Evolutionary conservation across 768 basidiomycete species (phyloP), one percentile per base, ranked within the genome.

Genomic region (Macrolepiota dolichaula): DNA sequence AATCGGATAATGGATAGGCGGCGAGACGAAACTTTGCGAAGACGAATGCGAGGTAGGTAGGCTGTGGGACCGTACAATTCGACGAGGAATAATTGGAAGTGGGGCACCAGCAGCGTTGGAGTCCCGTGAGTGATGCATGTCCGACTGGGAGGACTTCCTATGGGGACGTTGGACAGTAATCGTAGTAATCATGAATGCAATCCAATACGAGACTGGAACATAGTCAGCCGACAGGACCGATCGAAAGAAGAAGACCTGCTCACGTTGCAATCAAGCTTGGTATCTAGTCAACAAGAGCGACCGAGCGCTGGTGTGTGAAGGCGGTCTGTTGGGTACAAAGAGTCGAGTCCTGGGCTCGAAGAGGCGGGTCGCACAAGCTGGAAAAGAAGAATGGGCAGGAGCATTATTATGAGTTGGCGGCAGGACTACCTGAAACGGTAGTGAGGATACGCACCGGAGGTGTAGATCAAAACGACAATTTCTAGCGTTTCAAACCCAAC

Each of bases 51-150:
- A 70, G 7, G 62, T 49, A 58, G 61, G 58, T 55, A 64, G 63
- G 61, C 44, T 61, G 58, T 57, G 68, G 62, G 72, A 51, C 65
- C 71, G 72, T 65, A 76, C 68, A 37, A 68, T 70, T 51, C 87
- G 76, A 56, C 86, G 81, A 38, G 89, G 86, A 55, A 89, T 78
- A 54, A 81, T 75, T 15, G 88, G 87, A n/a, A 89, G 80, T 57
- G 87, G 81, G 7, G 76, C 75, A 2, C 83, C 80, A 35, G 88
- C 85, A 32, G 77, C 72, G 71, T 86, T 89, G 44, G 83, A 74
- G 61, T 74, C 69, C 51, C 73, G 74, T 51, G 76, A 67, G 62
- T 73, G 67, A 35, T 68, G 67, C 57, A 70, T 68, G 62, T 76
- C 69, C 63, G 72, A 71, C 9, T 70, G 59, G 44, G 75, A 71